Conservation (phyloP, 768 basidiomycete species). For the Rhodosporidiobolus odoratus region DNA sequence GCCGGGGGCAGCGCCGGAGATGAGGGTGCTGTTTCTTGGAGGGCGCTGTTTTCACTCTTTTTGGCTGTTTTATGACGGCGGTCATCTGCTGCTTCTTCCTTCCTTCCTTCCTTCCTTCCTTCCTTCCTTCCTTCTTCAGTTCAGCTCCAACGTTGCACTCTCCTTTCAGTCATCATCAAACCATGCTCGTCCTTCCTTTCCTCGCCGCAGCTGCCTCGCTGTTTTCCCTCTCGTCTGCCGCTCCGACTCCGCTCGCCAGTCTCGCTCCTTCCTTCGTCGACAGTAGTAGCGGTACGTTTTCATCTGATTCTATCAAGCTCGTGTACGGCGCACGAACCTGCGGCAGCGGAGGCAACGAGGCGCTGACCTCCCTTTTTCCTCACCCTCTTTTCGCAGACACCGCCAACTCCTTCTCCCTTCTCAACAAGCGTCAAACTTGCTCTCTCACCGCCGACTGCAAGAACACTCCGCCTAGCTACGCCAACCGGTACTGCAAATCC, state of each 20-base stretch:
- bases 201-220: neutral
- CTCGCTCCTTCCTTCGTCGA: neutral
- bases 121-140: neutral
- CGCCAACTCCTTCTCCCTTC: neutral
- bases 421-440: neutral
- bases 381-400: neutral
- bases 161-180: neutral
- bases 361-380: neutral
- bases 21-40: too few species aligned
- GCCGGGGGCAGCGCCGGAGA: too few species aligned
- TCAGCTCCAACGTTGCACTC: neutral
- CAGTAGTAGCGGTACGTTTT: neutral
- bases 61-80: too few species aligned
- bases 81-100: too few species aligned
- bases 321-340: too few species aligned
- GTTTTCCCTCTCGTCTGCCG: neutral
- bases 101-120: too few species aligned
- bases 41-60: too few species aligned
- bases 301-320: neutral
- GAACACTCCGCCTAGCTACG: neutral
- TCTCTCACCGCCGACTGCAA: neutral
- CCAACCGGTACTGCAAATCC: neutral
- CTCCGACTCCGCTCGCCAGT: neutral
- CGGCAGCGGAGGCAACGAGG: too few species aligned
- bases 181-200: neutral